Conservation (phyloP, 2,329 filamentous ascomycete genomes). For the Diaporthe ampelina region DNA sequence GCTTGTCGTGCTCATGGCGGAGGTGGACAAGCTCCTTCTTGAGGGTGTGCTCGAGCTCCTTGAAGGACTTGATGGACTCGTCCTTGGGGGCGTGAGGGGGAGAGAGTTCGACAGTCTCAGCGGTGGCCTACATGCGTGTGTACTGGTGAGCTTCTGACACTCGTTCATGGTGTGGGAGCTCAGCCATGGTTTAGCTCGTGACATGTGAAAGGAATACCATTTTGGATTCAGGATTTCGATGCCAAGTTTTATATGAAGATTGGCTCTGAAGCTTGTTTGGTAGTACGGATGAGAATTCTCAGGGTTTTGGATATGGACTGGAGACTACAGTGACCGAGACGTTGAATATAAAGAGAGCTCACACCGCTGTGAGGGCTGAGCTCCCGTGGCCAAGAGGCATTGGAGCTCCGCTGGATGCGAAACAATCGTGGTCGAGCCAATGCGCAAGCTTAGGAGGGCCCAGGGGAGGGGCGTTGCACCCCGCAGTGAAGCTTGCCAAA, state of each 20-base stretch:
- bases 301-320: background rate
- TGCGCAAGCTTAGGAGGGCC: conserved; percentile 9
- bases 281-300: background rate
- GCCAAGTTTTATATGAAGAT: background rate
- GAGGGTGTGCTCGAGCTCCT: conserved; percentile 63
- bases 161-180: background rate
- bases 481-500: conserved; percentile 2
- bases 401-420: conserved; percentile 31
- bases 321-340: background rate
- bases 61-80: conserved; percentile 65
- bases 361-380: conserved; percentile 39
- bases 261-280: conserved; percentile 5
- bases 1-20: conserved; percentile 63
- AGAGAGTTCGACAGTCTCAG: conserved; percentile 66
- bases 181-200: background rate
- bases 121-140: conserved; percentile 57
- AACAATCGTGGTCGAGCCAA: conserved; percentile 35
- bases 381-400: conserved; percentile 36
- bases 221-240: conserved; percentile 3
- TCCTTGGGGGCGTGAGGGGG: conserved; percentile 63
- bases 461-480: conserved; percentile 27
- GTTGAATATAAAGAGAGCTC: conserved; percentile 8
- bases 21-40: conserved; percentile 65
- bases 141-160: conserved; percentile 18
- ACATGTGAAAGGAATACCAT: conserved; percentile 34